Percentiles rank a stretch among this genome's conserved stretches.
phyloP scores from a whole-genome alignment of 163 green algal genomes.

The Chloromonas sp. region DNA sequence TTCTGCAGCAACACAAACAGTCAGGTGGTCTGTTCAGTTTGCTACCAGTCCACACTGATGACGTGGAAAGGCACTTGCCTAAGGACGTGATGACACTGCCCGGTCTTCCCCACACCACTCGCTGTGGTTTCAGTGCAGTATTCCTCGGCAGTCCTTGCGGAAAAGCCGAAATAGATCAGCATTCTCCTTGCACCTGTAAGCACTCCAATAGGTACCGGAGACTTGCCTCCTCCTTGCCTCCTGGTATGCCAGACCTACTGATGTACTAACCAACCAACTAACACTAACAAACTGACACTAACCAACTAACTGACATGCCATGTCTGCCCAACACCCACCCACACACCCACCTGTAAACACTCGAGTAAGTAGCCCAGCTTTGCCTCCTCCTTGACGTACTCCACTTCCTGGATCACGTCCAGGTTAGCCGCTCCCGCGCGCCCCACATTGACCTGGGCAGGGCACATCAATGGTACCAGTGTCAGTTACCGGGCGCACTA shows the following conservation, averaged over 20 bases:
- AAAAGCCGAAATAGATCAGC: no score
- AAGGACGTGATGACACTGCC: no score
- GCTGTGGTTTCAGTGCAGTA: no score
- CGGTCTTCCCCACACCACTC: no score
- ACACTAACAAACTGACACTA: no score
- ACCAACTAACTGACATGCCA: not conserved
- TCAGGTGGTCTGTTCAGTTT: no score
- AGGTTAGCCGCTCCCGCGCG: conserved; percentile 91
- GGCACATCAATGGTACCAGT: not conserved
- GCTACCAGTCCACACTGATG: no score
- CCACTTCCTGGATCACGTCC: conserved; percentile 97
- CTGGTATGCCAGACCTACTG: no score
- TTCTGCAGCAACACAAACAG: conserved; percentile 63
- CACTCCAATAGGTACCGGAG: not conserved
- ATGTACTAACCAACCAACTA: no score
- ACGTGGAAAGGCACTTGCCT: no score
- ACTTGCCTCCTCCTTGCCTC: not conserved
- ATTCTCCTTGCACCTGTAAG: not conserved
- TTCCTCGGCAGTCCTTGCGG: no score
- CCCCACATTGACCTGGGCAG: conserved; percentile 83
- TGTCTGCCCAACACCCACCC: not conserved
- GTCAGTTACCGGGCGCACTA: no score
- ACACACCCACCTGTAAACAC: conserved; percentile 55
- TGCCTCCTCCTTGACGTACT: conserved; percentile 97
- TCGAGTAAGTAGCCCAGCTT: conserved; percentile 95